Evolutionary conservation across 768 basidiomycete genomes (phyloP), one percentile per base, ranked within the genome.

Genomic region (Rhodotorula babjevae): DNA sequence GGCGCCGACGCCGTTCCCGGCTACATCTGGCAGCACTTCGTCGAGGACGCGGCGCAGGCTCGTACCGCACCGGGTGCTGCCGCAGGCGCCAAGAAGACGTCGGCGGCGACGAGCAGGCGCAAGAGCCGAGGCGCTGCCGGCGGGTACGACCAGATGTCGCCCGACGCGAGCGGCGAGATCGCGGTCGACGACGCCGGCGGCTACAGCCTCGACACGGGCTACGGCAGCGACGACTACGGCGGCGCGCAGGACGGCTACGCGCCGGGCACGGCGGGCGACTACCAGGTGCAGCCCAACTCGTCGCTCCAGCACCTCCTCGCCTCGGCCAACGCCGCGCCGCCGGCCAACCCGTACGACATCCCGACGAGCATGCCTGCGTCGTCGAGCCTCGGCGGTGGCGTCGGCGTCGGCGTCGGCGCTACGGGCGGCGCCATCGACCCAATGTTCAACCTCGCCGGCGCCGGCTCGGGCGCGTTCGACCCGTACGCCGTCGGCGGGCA

Each of bases 1-100:
- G 86, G 86, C 68, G 88, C 91, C 23, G 86, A 88, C 80, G 83
- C 86, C 58, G 80, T 92, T 68, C 84, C 86, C 76, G 88, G 90
- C 82, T 93, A 93, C 79, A 90, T 91, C 42, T 91, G 90, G 90
- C 90, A 92, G 79, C 86, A 87, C 71, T 92, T 91, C 79, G 84
- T 87, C 16, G 91, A 93, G 81, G 91, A 49, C 49, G 12, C 62
- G 44, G 49, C 47, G 61, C 31, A 36, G 42, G 68, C 50, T 56
- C 42, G 36, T 8, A 23, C 21, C 5, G 52, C 57, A n/a, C 19
- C 19, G 2, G 27, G 31, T 25, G 50, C n/a, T 25, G 36, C 36
- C 5, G 36, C 36, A 36, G 36, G 36, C 36, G 23, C 19, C 44
- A 21, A 56, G 12, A 63, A 67, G 63, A 25, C 23, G 19, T 2